Conservation (phyloP, 2,329 filamentous ascomycete species). For the Xylaria sp. region DNA sequence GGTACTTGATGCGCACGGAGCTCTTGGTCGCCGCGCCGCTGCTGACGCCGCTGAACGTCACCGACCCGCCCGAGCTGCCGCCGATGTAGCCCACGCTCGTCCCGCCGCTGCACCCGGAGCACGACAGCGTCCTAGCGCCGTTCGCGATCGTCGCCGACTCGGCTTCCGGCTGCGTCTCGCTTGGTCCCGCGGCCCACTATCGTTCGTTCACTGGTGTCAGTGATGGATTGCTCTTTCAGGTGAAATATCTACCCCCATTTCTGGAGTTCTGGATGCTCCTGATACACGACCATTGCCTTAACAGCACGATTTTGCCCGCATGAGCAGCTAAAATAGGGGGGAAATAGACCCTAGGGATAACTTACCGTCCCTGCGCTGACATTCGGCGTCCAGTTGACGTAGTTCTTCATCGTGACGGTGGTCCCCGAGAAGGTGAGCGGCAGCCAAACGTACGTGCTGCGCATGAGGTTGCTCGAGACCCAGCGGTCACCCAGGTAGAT, state of each 20-base stretch:
- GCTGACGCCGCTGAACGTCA: conserved; percentile 59
- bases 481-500: conserved; percentile 77
- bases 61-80: conserved; percentile 56
- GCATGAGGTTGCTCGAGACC: conserved; percentile 67
- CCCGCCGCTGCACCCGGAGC: conserved; percentile 61
- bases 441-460: conserved; percentile 73
- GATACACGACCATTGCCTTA: too few species aligned
- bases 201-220: too few species aligned
- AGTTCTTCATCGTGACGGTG: conserved; percentile 61
- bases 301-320: too few species aligned
- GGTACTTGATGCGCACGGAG: conserved; percentile 65
- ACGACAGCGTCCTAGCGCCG: conserved; percentile 59
- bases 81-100: conserved; percentile 66
- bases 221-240: too few species aligned
- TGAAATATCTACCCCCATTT: too few species aligned
- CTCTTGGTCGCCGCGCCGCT: conserved; percentile 57
- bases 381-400: conserved; percentile 65
- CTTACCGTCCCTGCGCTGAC: conserved; percentile 51
- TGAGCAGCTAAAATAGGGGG: too few species aligned
- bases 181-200: conserved; percentile 54
- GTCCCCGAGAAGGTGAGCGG: conserved; percentile 65
- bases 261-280: too few species aligned
- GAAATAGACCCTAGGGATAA: too few species aligned
- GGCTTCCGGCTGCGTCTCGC: conserved; percentile 62
- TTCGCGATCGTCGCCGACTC: conserved; percentile 58